Evolutionary conservation across 768 basidiomycete genomes (phyloP).

Genomic region (Lactifluus hygrophoroides): DNA sequence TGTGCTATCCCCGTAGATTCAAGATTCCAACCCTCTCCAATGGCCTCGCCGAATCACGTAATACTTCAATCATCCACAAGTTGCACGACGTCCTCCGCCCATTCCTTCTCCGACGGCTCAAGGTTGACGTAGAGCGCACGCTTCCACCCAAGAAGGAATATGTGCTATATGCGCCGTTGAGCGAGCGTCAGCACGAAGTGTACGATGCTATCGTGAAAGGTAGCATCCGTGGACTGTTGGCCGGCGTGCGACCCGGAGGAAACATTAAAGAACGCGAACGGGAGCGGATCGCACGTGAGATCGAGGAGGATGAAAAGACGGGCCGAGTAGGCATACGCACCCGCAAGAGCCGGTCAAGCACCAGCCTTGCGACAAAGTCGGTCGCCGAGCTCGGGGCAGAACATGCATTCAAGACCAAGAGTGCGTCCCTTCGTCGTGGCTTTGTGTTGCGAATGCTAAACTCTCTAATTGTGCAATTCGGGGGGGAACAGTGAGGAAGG

Average conservation of each 20-base stretch:
- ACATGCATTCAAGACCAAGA: conserved; percentile 40
- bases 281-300: conserved; percentile 30
- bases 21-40: conserved; percentile 58
- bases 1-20: conserved; percentile 42
- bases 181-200: conserved; percentile 69
- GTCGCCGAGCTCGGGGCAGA: conserved; percentile 48
- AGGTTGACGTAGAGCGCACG: conserved; percentile 72
- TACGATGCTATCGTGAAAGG: conserved; percentile 76
- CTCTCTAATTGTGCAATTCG: too few species aligned
- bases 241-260: conserved; percentile 21
- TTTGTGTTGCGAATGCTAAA: too few species aligned
- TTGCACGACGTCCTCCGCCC: conserved; percentile 91
- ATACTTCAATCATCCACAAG: conserved; percentile 59
- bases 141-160: conserved; percentile 94
- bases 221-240: conserved; percentile 51
- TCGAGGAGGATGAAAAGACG: conserved; percentile 44
- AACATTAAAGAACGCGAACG: conserved; percentile 28
- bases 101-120: conserved; percentile 86
- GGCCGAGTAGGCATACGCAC: conserved; percentile 24
- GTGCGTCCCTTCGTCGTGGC: conserved; percentile 1
- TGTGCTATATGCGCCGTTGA: conserved; percentile 86
- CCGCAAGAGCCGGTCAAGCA: background rate
- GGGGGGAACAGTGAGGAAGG: conserved; percentile 53
- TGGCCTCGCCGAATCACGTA: conserved; percentile 47
- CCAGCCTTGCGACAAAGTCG: conserved; percentile 29